Conservation (phyloP, 2,329 filamentous ascomycete genomes). For the Colletotrichum musae region DNA sequence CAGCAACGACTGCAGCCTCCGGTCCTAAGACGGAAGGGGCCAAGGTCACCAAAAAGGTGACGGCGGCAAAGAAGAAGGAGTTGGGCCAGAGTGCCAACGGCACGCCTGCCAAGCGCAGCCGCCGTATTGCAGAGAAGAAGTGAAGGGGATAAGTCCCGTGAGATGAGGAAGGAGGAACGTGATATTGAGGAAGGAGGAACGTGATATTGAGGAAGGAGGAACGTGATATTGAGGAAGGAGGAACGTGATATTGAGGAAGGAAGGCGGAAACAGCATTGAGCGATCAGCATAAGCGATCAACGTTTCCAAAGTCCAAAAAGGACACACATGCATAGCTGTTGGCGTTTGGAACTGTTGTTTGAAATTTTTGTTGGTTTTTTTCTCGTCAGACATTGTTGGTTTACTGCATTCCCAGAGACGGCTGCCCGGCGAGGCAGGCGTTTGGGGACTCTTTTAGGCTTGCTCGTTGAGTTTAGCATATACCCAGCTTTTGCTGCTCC, state of each 20-base stretch:
- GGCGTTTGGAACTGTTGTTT: constrained; percentile 5
- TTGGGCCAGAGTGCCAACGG: constrained; percentile 32
- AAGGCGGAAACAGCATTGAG: constrained; percentile 8
- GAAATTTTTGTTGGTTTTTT: neutral
- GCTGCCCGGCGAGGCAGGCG: constrained; percentile 1
- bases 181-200: neutral
- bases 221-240: neutral
- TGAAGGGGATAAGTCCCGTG: neutral
- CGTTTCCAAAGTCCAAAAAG: neutral
- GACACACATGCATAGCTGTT: constrained; percentile 17
- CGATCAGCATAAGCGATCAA: constrained; percentile 1
- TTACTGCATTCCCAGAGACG: neutral
- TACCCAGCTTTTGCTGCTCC: constrained; percentile 1
- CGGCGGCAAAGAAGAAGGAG: constrained; percentile 34
- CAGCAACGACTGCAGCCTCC: neutral
- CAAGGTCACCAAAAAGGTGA: constrained; percentile 46
- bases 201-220: neutral
- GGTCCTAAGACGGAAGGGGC: constrained; percentile 49
- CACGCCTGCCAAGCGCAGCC: constrained; percentile 34
- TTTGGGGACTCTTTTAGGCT: neutral
- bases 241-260: neutral
- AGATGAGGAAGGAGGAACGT: neutral
- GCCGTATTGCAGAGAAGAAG: constrained; percentile 23
- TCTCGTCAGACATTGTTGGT: neutral
- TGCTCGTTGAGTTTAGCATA: neutral